Base-by-base conservation (phyloP, 2,329 filamentous ascomycete species). In the Fusarium longipes region DNA sequence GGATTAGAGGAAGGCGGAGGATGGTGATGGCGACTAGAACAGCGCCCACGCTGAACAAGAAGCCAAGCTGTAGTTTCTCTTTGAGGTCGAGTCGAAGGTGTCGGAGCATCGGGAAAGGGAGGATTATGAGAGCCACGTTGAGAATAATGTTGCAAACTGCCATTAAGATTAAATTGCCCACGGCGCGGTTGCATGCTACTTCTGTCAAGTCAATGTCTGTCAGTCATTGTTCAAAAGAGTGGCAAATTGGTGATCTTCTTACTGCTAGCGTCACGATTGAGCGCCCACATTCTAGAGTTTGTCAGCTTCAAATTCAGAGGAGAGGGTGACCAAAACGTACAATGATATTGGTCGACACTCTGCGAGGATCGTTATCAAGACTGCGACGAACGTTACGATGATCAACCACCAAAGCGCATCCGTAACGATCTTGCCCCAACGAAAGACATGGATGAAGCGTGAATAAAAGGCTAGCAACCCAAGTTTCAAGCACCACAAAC, bases 401-500 rank as follows among this genome's bases (percentile, higher is more conserved):
- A 76, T 73, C 27, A 75, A 69, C 59, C 57, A 70, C 70, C 74
- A 75, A 1, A 75, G 54, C 6, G 57, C 57, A 9, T 56, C 54
- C 2, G 65, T 66, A 22, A 65, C 73, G 9, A 48, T 6, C 24
- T 69, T 70, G 14, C 75, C 75, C 69, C 69, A 71, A 17, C 35
- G 53, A 8, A 71, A 65, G 11, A 70, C 47, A 45, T 74, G 48
- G 25, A 76, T 66, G 44, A 76, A 76, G 20, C 75, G 75, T 0
- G 74, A 72, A 56, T 76, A 76, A 48, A 76, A 76, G 25, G 67
- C 66, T 35, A 76, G 57, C 20, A 76, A 30, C 38, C 71, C 74
- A 9, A 77, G 43, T 68, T 76, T 76, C 27, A 76, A 65, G 5
- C 57, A 70, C 75, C 75, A 76, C 10, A 76, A 27, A 50, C 75